Conservation (phyloP, 345 rosid species). For the Populus davidiana region DNA sequence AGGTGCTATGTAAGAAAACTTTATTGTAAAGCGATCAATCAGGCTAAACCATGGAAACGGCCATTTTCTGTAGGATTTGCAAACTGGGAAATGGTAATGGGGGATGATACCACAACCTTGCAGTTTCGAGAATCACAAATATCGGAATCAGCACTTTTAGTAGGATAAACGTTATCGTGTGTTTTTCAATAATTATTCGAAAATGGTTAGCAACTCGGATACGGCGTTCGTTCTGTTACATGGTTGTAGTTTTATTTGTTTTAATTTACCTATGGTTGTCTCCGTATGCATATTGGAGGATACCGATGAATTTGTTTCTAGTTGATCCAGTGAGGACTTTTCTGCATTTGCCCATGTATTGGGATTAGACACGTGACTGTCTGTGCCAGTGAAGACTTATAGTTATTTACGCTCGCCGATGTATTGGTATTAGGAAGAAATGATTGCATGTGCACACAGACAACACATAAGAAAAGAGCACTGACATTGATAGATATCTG, state of each 20-base stretch:
- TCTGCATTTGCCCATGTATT: neutral
- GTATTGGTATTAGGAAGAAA: constrained; percentile 1
- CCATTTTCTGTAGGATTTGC: constrained; percentile 48
- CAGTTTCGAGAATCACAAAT: constrained; percentile 30
- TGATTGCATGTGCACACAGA: neutral
- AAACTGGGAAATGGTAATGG: constrained; percentile 33
- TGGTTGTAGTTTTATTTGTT: constrained; percentile 21
- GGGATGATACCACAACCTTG: constrained; percentile 29
- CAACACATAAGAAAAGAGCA: neutral
- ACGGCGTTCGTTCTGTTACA: constrained; percentile 22
- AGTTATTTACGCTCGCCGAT: neutral
- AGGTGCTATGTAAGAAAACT: constrained; percentile 29
- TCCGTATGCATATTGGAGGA: constrained; percentile 4
- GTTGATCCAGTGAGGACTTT: neutral
- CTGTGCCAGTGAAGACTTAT: neutral
- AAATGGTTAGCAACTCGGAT: constrained; percentile 4
- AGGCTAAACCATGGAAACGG: constrained; percentile 36
- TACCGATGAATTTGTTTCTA: constrained; percentile 6
- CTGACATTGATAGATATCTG: neutral
- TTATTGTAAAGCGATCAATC: constrained; percentile 27
- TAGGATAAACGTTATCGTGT: constrained; percentile 30
- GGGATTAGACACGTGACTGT: neutral
- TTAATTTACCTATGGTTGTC: constrained; percentile 16
- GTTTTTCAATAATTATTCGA: constrained; percentile 17
- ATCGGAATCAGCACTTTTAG: constrained; percentile 9